phyloP scores from a whole-genome alignment of 2,329 filamentous ascomycete species.

The Cercospora citrullina region DNA sequence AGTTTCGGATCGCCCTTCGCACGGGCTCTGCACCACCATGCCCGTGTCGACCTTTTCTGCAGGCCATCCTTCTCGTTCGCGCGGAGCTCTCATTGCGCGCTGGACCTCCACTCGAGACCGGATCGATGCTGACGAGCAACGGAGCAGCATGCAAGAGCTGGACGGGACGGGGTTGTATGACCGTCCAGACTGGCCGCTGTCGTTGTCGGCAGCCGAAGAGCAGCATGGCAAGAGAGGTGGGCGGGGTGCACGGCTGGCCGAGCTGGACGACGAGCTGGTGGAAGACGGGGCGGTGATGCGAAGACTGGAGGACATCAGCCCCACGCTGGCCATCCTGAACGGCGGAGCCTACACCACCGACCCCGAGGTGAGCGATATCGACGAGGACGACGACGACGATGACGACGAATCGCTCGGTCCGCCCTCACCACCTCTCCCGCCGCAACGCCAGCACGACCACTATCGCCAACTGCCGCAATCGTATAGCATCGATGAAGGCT shows the following conservation, averaged over 20 bases:
- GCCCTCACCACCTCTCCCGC: slow-evolving; percentile 5
- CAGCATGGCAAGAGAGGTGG: slow-evolving; percentile 4
- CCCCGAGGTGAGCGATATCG: slow-evolving; percentile 31
- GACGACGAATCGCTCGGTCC: slow-evolving; percentile 10
- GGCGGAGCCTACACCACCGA: slow-evolving; percentile 18
- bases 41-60: slow-evolving; percentile 35
- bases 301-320: slow-evolving; percentile 27
- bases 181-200: slow-evolving; percentile 34
- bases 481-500: slow-evolving; percentile 1
- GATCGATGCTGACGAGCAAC: slow-evolving; percentile 34
- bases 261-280: slow-evolving; percentile 25
- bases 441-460: slow-evolving; percentile 1
- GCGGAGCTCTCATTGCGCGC: slow-evolving; percentile 29
- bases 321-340: slow-evolving; percentile 22
- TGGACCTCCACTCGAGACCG: slow-evolving; percentile 34
- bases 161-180: slow-evolving; percentile 35
- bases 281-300: slow-evolving; percentile 27
- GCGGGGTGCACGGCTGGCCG: slow-evolving; percentile 12
- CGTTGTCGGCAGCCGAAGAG: slow-evolving; percentile 9
- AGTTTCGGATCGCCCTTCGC: slow-evolving; percentile 20
- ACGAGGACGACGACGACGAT: slow-evolving; percentile 25
- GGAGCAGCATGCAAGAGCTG: slow-evolving; percentile 34
- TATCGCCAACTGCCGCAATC: slow-evolving; percentile 3
- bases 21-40: slow-evolving; percentile 31
- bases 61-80: slow-evolving; percentile 23